Conservation (phyloP, 2,329 filamentous ascomycete species). For the Aspergillus brunneoviolaceus region DNA sequence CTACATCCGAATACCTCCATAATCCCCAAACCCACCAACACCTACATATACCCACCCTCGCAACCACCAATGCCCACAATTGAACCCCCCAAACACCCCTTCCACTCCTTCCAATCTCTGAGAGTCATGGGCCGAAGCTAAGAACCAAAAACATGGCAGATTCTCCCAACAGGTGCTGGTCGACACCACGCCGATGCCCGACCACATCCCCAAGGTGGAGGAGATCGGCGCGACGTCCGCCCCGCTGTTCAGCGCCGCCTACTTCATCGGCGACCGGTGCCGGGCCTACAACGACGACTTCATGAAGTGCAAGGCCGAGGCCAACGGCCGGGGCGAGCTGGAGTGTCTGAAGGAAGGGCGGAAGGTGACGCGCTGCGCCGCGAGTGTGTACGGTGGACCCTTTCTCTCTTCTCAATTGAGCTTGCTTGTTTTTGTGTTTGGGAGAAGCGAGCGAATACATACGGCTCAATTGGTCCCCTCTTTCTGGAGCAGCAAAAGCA, state of each 20-base stretch:
- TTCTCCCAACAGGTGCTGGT: constrained; percentile 93
- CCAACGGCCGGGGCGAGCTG: constrained; percentile 84
- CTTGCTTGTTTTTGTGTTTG: background rate
- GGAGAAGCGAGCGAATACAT: background rate
- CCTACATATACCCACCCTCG: background rate
- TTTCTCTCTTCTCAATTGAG: background rate
- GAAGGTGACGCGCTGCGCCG: constrained; percentile 93
- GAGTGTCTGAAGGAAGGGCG: constrained; percentile 96
- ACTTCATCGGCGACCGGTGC: constrained; percentile 97
- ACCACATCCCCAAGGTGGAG: constrained; percentile 85
- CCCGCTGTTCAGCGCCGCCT: constrained; percentile 85
- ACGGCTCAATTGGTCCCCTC: background rate
- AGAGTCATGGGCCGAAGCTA: background rate
- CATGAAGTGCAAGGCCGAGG: constrained; percentile 99
- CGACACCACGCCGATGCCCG: constrained; percentile 93
- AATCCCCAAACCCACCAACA: background rate
- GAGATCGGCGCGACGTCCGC: constrained; percentile 93
- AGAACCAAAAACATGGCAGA: constrained; percentile 52
- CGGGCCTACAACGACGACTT: constrained; percentile 96
- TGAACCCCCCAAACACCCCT: background rate
- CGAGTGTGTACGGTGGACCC: constrained; percentile 77
- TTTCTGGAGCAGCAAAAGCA: too few relatives aligned
- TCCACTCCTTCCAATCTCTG: too few relatives aligned
- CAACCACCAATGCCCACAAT: background rate
- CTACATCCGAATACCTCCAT: background rate